Conservation (phyloP, 1,284 basidiomycete species). For the Trichosporon inkin region DNA sequence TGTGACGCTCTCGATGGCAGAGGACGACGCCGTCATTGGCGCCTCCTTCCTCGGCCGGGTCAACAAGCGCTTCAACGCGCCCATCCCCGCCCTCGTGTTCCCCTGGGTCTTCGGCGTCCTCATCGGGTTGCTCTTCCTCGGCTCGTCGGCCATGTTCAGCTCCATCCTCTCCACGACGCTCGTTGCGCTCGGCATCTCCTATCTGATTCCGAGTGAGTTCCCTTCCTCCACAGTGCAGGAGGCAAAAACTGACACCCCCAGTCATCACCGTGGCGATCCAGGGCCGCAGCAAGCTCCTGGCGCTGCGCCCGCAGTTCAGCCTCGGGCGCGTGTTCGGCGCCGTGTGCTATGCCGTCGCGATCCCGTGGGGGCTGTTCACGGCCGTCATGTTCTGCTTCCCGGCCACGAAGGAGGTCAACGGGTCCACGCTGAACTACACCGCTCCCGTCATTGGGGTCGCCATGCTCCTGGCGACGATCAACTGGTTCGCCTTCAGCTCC, state of each 20-base stretch:
- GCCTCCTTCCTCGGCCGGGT: slow-evolving; percentile 56
- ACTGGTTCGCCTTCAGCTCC: slow-evolving; percentile 30
- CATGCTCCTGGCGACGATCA: slow-evolving; percentile 22
- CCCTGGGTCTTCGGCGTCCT: slow-evolving; percentile 54
- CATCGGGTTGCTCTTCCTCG: slow-evolving; percentile 54
- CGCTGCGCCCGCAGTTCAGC: slow-evolving; percentile 28
- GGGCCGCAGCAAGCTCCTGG: slow-evolving; percentile 35
- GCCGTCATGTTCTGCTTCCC: slow-evolving; percentile 52
- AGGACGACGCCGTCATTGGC: slow-evolving; percentile 63
- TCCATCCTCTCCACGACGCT: slow-evolving; percentile 52
- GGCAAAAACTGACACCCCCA: slow-evolving; percentile 19
- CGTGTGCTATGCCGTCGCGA: slow-evolving; percentile 22
- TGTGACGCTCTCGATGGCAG: slow-evolving; percentile 65
- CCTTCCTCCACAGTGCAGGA: neutral
- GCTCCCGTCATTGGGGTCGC: slow-evolving; percentile 27
- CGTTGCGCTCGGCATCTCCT: slow-evolving; percentile 52
- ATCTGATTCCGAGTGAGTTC: slow-evolving; percentile 42
- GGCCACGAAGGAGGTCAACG: slow-evolving; percentile 26
- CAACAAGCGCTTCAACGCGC: slow-evolving; percentile 53
- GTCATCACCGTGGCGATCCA: slow-evolving; percentile 43
- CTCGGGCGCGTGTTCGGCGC: slow-evolving; percentile 14
- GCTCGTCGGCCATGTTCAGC: slow-evolving; percentile 55
- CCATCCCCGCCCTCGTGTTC: slow-evolving; percentile 54
- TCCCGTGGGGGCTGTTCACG: slow-evolving; percentile 45
- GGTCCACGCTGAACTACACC: slow-evolving; percentile 45